phyloP scores from a whole-genome alignment of 1,139 yeast species.

The Candida neerlandica region DNA sequence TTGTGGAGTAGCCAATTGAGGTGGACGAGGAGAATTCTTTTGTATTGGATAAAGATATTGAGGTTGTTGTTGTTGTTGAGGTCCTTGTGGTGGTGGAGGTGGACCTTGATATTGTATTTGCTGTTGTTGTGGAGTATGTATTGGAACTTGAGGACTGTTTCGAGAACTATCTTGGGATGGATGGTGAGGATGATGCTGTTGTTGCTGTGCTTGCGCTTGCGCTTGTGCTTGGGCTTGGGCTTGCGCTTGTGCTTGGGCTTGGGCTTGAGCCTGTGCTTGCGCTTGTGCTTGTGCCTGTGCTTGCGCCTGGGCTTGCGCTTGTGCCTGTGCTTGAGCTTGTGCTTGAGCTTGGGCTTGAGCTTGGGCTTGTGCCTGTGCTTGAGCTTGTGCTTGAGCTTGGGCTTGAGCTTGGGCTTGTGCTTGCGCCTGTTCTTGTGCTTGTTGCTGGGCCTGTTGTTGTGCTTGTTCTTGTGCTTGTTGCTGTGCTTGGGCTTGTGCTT shows the following conservation, averaged over 20 bases:
- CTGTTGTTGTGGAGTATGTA: conserved; percentile 15
- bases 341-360: conserved; percentile 18
- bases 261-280: conserved; percentile 14
- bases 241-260: conserved; percentile 14
- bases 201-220: conserved; percentile 10
- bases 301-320: conserved; percentile 12
- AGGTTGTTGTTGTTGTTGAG: conserved; percentile 12
- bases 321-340: conserved; percentile 14
- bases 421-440: conserved; percentile 12
- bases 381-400: conserved; percentile 12
- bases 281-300: conserved; percentile 14
- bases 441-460: conserved; percentile 12
- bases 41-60: conserved; percentile 21
- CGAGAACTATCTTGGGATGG: conserved; percentile 13
- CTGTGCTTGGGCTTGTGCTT: conserved; percentile 12
- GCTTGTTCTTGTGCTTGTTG: conserved; percentile 12
- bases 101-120: conserved; percentile 9
- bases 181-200: conserved; percentile 10
- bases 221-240: conserved; percentile 9
- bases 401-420: conserved; percentile 14
- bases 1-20: conserved; percentile 28
- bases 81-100: conserved; percentile 12
- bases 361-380: conserved; percentile 17
- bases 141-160: conserved; percentile 11
- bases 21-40: conserved; percentile 26